Conservation (phyloP, 805 yeast genomes). For the Danielozyma ontarioensis region DNA sequence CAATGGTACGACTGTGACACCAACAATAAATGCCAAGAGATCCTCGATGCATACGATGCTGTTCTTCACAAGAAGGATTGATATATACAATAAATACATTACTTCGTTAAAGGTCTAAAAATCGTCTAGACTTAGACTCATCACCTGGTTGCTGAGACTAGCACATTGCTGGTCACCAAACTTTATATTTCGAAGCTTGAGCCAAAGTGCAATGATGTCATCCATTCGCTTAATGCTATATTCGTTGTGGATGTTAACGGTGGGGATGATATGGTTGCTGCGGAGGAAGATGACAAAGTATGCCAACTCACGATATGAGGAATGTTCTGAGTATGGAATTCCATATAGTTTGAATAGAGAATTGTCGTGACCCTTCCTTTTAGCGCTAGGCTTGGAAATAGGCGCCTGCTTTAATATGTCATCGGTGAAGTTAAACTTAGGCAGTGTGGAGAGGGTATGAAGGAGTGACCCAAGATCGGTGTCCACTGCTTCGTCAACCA, state of each 20-base stretch:
- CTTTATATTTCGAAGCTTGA: conserved; percentile 11
- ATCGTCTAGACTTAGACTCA: conserved; percentile 13
- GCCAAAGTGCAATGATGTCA: conserved; percentile 29
- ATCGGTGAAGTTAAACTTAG: conserved; percentile 17
- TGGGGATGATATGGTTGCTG: conserved; percentile 61
- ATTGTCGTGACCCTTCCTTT: conserved; percentile 14
- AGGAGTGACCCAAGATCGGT: conserved; percentile 4
- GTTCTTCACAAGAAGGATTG: not conserved
- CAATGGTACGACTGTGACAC: conserved; percentile 53
- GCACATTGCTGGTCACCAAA: no score
- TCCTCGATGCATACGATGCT: conserved; percentile 19
- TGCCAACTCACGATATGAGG: conserved; percentile 77
- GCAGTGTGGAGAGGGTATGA: conserved; percentile 11
- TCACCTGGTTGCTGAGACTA: no score
- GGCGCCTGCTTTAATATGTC: conserved; percentile 29
- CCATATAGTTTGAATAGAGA: conserved; percentile 43
- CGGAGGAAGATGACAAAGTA: conserved; percentile 53
- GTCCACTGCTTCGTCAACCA: conserved; percentile 1
- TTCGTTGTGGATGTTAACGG: conserved; percentile 51
- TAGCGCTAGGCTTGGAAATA: conserved; percentile 5
- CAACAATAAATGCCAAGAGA: conserved; percentile 48
- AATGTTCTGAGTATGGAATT: conserved; percentile 92
- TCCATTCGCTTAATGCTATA: conserved; percentile 23
- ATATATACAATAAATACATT: not conserved
- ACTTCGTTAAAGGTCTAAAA: no score